Evolutionary conservation across 2,329 filamentous ascomycete species (phyloP), one percentile per base, ranked within the genome.

Genomic region (Apiospora koreana): DNA sequence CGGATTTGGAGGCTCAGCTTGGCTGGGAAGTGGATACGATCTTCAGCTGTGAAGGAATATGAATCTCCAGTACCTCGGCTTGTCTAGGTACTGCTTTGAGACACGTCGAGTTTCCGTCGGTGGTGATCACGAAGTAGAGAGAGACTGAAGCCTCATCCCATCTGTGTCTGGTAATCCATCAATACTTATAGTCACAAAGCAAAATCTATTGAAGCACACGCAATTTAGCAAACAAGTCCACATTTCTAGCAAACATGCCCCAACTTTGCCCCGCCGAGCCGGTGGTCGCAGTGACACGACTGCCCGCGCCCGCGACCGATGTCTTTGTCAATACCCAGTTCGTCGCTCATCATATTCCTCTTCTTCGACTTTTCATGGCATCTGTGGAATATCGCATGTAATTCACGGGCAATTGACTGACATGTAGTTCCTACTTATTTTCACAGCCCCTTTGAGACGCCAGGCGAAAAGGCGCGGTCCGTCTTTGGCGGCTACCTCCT

Each of bases 401-500:
- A n/a, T 31, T 8, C 28, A n/a, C 21, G n/a, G 16, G 8, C 2
- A n/a, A 35, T 0, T 3, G 2, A 7, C 64, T 66, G 18, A 62
- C 54, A 23, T 62, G 28, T 62, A 62, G 28, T 0, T 14, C 21
- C 54, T 38, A 28, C 23, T 28, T 31, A 1, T 9, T 28, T 23
- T 12, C 3, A n/a, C 58, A 71, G 70, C n/a, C 67, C 42, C 2
- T 35, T 71, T 28, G 67, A 65, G 70, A 64, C 64, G n/a, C 64
- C 65, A 9, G 65, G 43, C 41, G 46, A 68, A 43, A 64, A 54
- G 3, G 23, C 43, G 7, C 64, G 70, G 28, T 42, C 68, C 41
- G 67, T 71, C 42, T 71, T 69, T 38, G 70, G 70, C 68, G 70
- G 70, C 50, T 69, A 54, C 54, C 50, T 71, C 41, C 41, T 71